Base-by-base conservation (phyloP, 2,329 filamentous ascomycete species). In the Fusarium mangiferae region DNA sequence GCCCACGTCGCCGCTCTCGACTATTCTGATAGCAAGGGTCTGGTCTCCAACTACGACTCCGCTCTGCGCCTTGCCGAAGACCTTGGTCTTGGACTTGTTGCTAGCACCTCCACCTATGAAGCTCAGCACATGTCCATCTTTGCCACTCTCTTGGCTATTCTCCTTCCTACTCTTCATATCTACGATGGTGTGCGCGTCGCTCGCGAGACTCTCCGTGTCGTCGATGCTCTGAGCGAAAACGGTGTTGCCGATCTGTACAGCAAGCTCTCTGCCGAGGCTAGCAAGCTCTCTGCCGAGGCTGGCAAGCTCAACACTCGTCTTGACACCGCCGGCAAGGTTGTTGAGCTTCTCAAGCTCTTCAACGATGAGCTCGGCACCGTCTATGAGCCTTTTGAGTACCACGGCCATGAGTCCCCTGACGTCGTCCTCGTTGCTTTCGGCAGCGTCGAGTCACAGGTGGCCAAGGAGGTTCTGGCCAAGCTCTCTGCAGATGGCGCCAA, bases 121-220 rank as follows among this genome's bases (percentile, higher is more conserved):
- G 89, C 93, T 55, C 96, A 99, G 87, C 96, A 99, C 85, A 98
- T 98, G 93, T 90, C 95, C 13, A 85, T 98, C n/a, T 92, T 97
- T 78, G 90, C 95, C 2, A 98, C 94, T 7, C 85, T 97, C 30
- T 86, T 97, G 70, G 93, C 95, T 26, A 91, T 90, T 51, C 85
- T 96, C 20, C 82, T 96, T 35, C 95, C 95, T n/a, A 94, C 93
- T 0, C 87, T 98, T 35, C 95, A 98, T 82, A 90, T 95, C 75
- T 97, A 96, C 80, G 95, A 98, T 80, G 95, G 95, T 68, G 90
- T 98, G 64, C 92, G 90, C 66, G 91, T 96, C 70, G 93, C 93
- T 62, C 89, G 94, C 58, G 95, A 97, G 84, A 96, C 93, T 26
- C 90, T 94, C 28, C 89, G 94, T 57, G 90, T 97, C 60, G 91